These are phyloP conservation scores for Davidsoniella virescens DNA, from an alignment of 2,329 filamentous ascomycete species.

Conservation along the genomic window DNA sequence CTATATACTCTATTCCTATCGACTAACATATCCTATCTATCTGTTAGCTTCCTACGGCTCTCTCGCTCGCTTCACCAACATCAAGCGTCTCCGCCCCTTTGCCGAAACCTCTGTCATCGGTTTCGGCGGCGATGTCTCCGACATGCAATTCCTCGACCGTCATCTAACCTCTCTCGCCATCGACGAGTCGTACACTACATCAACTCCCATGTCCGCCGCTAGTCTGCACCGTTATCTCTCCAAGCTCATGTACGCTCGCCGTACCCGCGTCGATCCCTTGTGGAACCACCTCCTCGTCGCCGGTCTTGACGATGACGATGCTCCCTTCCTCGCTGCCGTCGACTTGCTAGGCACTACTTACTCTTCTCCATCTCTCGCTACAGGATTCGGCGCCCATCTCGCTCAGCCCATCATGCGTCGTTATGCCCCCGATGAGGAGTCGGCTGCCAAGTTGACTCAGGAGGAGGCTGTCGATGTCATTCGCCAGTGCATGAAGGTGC, in stretches of 20 bases:
- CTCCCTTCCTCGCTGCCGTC: conserved; percentile 80
- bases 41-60: conserved; percentile 86
- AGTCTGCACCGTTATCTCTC: conserved; percentile 94
- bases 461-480: conserved; percentile 69
- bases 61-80: conserved; percentile 86
- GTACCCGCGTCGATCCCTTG: conserved; percentile 87
- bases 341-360: conserved; percentile 91
- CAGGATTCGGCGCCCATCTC: conserved; percentile 83
- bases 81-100: conserved; percentile 86
- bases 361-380: conserved; percentile 72
- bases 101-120: conserved; percentile 72
- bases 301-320: conserved; percentile 61
- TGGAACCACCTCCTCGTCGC: conserved; percentile 94
- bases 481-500: conserved; percentile 93
- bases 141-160: conserved; percentile 97
- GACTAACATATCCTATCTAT: not conserved
- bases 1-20: not conserved
- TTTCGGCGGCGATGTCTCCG: conserved; percentile 91
- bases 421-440: conserved; percentile 68
- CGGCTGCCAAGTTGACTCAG: conserved; percentile 51
- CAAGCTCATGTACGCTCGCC: conserved; percentile 90
- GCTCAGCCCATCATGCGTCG: conserved; percentile 82
- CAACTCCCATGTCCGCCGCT: conserved; percentile 54
- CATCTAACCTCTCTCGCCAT: conserved; percentile 76
- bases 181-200: conserved; percentile 62